phyloP scores from a whole-genome alignment of 441 rosid species.

The Erodium chrysanthum region DNA sequence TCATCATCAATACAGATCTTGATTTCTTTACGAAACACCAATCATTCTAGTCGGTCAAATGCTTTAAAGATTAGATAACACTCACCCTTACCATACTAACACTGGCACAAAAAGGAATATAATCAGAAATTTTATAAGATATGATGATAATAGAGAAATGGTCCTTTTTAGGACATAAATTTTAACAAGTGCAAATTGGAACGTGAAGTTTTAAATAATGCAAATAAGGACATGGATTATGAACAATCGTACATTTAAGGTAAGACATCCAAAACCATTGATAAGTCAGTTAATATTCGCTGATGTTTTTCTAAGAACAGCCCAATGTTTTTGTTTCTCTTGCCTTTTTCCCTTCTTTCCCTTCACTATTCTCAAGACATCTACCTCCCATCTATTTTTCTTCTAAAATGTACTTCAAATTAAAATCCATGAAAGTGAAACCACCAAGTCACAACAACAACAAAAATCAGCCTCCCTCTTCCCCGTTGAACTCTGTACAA shows the following conservation, averaged over 20 bases:
- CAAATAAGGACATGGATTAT: neutral
- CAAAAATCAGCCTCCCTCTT: neutral
- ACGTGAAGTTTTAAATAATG: neutral
- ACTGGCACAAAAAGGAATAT: neutral
- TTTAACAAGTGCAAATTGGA: neutral
- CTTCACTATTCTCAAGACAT: neutral
- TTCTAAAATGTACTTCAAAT: neutral
- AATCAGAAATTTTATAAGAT: neutral
- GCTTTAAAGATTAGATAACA: neutral
- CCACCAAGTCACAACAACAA: neutral
- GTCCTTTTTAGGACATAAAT: neutral
- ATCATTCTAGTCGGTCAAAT: neutral
- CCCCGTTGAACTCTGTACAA: neutral
- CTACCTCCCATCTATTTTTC: neutral
- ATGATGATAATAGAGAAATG: neutral
- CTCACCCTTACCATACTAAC: neutral
- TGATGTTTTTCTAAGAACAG: neutral
- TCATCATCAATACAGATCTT: neutral
- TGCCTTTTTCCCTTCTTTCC: neutral
- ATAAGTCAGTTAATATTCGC: neutral
- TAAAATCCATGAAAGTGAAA: neutral
- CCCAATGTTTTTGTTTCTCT: neutral
- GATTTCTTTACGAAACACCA: constrained; percentile 8
- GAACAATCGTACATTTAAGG: neutral
- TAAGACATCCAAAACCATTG: neutral